Conservation (phyloP, 1,284 basidiomycete genomes). For the Ganoderma meredithae region DNA sequence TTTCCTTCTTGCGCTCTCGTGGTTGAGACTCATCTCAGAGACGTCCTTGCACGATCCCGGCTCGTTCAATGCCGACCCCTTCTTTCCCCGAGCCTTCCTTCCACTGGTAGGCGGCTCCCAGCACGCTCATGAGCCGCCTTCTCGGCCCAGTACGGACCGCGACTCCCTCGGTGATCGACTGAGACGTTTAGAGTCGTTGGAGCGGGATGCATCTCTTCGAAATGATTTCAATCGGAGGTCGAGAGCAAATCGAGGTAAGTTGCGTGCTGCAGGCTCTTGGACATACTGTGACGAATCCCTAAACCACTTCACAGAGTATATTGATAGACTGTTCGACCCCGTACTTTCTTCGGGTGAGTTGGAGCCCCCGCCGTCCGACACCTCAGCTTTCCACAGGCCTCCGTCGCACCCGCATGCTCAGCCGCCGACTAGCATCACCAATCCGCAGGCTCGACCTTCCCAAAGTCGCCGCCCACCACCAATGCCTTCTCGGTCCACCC, state of each 20-base stretch:
- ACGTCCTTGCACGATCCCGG: neutral
- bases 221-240: neutral
- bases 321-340: neutral
- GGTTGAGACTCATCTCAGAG: neutral
- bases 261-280: neutral
- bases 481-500: neutral
- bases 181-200: neutral
- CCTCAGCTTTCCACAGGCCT: neutral
- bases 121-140: neutral
- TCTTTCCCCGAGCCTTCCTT: neutral
- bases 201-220: constrained; percentile 2
- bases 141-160: neutral
- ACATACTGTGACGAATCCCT: neutral
- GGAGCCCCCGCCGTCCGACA: neutral
- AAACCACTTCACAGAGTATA: neutral
- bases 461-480: neutral
- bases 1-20: neutral
- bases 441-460: neutral
- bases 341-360: neutral
- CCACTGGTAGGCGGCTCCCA: neutral
- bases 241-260: constrained; percentile 8
- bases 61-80: neutral
- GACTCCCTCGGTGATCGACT: constrained; percentile 5
- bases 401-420: neutral
- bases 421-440: neutral